Evolutionary conservation across 345 rosid genomes (phyloP).

Genomic region (Firmiana major): DNA sequence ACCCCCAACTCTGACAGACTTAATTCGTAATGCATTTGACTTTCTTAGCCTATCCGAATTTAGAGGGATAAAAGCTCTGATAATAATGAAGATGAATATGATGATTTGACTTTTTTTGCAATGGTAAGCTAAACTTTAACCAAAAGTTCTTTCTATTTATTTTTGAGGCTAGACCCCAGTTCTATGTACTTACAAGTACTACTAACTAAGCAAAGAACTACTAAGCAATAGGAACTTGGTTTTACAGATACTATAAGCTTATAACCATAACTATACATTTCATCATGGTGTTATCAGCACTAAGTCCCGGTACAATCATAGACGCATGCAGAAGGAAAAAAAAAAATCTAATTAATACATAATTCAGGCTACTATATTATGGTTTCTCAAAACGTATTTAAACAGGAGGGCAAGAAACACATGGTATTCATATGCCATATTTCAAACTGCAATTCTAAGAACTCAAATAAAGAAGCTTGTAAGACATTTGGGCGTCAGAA

Average conservation of each 20-base stretch:
- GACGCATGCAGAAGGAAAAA: not conserved
- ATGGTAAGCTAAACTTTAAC: not conserved
- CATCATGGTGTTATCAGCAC: not conserved
- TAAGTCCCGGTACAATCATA: not conserved
- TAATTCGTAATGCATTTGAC: not conserved
- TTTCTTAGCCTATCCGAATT: too few relatives aligned
- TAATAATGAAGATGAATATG: too few relatives aligned
- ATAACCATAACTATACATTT: not conserved
- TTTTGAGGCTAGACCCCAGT: not conserved
- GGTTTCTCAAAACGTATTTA: not conserved
- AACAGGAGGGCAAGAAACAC: not conserved
- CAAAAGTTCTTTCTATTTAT: constrained; percentile 1
- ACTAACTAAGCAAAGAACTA: not conserved
- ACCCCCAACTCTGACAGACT: not conserved
- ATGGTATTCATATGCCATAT: not conserved
- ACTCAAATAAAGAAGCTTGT: not conserved
- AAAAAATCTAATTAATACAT: not conserved
- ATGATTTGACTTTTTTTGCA: not conserved
- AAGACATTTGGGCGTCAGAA: not conserved
- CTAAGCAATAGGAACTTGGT: not conserved
- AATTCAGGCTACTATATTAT: not conserved
- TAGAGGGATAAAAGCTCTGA: too few relatives aligned
- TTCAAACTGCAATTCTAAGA: not conserved
- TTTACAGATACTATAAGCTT: not conserved
- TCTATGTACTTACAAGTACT: not conserved